These are phyloP conservation scores for Pyrenophora tritici-repentis DNA, from an alignment of 2,329 filamentous ascomycete species.

Conservation along the genomic window DNA sequence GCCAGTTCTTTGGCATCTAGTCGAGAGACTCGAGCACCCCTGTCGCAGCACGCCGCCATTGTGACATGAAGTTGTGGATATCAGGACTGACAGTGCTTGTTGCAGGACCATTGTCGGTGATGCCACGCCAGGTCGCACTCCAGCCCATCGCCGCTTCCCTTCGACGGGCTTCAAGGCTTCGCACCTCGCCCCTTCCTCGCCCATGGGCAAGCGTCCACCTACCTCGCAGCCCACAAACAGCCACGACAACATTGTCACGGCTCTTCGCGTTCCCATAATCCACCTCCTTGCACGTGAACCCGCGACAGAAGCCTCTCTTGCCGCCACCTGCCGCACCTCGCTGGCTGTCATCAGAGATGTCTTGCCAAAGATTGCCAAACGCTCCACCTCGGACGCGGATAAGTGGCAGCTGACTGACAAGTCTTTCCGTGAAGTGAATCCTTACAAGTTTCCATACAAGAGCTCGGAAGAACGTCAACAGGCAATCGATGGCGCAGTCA, in stretches of 20 bases:
- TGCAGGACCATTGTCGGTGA: conserved; percentile 46
- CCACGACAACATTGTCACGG: conserved; percentile 42
- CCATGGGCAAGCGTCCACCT: conserved; percentile 42
- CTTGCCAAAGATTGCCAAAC: conserved; percentile 58
- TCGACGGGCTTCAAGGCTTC: conserved; percentile 43
- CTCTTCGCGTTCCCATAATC: conserved; percentile 53
- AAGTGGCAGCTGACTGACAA: conserved; percentile 59
- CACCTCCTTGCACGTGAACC: conserved; percentile 59
- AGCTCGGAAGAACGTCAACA: conserved; percentile 60
- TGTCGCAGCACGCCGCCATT: conserved; percentile 6
- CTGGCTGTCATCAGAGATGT: conserved; percentile 37
- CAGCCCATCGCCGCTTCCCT: conserved; percentile 44
- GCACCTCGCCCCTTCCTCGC: conserved; percentile 46
- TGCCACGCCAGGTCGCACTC: conserved; percentile 38
- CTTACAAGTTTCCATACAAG: conserved; percentile 65
- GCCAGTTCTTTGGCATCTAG: conserved; percentile 24
- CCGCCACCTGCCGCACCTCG: conserved; percentile 39
- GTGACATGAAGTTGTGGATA: conserved; percentile 18
- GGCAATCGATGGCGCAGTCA: conserved; percentile 66
- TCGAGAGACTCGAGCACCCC: conserved; percentile 19
- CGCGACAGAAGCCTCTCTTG: conserved; percentile 36
- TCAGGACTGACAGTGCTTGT: conserved; percentile 38
- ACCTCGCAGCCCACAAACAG: conserved; percentile 50
- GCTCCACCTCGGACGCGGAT: conserved; percentile 53
- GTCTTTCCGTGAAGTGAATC: conserved; percentile 64